Evolutionary conservation across 305 asterid species (phyloP).

Genomic region (Fraxinus paxiana): DNA sequence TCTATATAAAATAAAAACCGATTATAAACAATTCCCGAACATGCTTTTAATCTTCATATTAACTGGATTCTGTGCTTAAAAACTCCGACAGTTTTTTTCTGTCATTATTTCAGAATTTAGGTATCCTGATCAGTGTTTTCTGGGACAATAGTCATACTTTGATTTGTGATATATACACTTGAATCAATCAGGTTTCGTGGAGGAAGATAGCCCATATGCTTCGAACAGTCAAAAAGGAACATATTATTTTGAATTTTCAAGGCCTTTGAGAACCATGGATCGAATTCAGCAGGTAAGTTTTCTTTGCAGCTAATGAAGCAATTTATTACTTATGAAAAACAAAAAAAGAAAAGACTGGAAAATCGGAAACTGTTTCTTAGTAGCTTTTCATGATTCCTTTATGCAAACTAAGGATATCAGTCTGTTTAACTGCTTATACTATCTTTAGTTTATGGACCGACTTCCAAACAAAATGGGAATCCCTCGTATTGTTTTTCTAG

Average conservation of each 20-base stretch:
- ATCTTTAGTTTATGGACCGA: neutral
- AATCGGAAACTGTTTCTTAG: neutral
- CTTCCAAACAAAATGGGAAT: neutral
- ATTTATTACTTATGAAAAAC: neutral
- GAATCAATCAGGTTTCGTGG: slow-evolving; percentile 39
- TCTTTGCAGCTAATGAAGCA: neutral
- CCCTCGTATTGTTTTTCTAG: neutral
- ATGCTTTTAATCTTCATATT: neutral
- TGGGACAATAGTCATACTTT: neutral
- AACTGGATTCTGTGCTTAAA: neutral
- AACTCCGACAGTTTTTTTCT: neutral
- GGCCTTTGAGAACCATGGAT: slow-evolving; percentile 65
- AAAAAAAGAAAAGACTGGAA: neutral
- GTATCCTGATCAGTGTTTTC: neutral
- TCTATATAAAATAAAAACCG: no score
- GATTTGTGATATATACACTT: slow-evolving; percentile 4
- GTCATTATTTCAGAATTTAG: neutral
- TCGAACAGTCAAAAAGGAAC: slow-evolving; percentile 42
- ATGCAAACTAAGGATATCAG: neutral
- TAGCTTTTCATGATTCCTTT: neutral
- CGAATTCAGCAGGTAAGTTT: slow-evolving; percentile 46
- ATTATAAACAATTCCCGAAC: neutral
- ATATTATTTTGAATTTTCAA: slow-evolving; percentile 52
- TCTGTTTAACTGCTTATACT: neutral
- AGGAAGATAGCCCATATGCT: slow-evolving; percentile 56